Percentiles rank a stretch among this genome's conserved stretches.
Evolutionary conservation across 2,329 filamentous ascomycete species (phyloP).

Genomic region (Xylariaceae sp.): DNA sequence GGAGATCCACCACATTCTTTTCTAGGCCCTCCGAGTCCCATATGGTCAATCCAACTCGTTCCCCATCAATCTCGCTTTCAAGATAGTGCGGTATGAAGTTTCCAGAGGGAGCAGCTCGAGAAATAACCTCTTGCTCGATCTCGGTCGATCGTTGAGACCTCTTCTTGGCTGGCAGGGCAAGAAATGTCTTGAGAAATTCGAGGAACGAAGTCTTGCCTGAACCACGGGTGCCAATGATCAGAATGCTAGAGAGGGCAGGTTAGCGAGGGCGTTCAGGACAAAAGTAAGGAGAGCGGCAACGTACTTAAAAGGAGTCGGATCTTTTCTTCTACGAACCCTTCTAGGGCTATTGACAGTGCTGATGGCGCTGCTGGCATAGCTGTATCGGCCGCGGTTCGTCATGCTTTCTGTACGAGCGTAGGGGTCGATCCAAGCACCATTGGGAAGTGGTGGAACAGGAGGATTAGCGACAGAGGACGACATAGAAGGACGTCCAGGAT

Average conservation of each 20-base stretch:
- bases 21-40: conserved; percentile 98
- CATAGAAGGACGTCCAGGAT: conserved; percentile 52
- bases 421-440: conserved; percentile 71
- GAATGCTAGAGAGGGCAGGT: conserved; percentile 64
- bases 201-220: conserved; percentile 97
- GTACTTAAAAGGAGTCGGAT: conserved; percentile 98
- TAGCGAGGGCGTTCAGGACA: conserved; percentile 16
- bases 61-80: conserved; percentile 91
- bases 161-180: conserved; percentile 84
- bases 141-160: conserved; percentile 58
- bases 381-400: conserved; percentile 94
- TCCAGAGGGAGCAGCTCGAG: conserved; percentile 61
- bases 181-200: conserved; percentile 87
- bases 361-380: conserved; percentile 90
- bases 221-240: conserved; percentile 86
- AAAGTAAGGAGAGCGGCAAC: conserved; percentile 46
- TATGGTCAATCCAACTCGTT: conserved; percentile 88
- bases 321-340: conserved; percentile 90
- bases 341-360: conserved; percentile 94
- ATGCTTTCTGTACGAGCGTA: conserved; percentile 91
- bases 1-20: conserved; percentile 92
- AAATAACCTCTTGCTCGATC: conserved; percentile 63
- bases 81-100: conserved; percentile 88
- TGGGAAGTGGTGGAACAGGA: conserved; percentile 68
- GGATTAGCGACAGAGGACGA: conserved; percentile 57